Base-by-base conservation (phyloP, 1,284 basidiomycete species). In the Cryptococcus hybrid region DNA sequence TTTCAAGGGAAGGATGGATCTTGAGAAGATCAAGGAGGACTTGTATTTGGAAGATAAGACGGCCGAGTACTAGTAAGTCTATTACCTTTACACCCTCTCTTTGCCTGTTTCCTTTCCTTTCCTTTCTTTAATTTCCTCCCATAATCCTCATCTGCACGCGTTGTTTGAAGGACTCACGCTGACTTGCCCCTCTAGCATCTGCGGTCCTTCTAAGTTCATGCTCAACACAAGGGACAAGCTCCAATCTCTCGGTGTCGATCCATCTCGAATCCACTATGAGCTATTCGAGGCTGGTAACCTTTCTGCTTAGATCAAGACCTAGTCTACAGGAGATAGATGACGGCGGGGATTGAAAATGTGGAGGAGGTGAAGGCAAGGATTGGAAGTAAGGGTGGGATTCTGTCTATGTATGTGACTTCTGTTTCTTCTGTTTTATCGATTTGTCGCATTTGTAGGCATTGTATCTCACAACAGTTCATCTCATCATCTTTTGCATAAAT, bases 181-280 rank as follows among this genome's bases (percentile, higher is more conserved):
- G 34, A 58, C 9, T 11, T 13, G 12, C 12, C 11, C 18, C 34
- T 5, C 34, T 49, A 58, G 59, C 52, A 55, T 71, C 42, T 71
- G 71, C 42, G 71, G 69, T 8, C 71, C 71, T 3, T 59, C 48
- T n/a, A 11, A 39, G 18, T 73, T 71, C 59, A 70, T 71, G 67
- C 47, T 50, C 3, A 59, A 62, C 37, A 59, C 64, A 38, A 30
- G 18, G 12, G 12, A 51, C 15, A 18, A 36, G 30, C 36, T 57
- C 36, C 43, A 40, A 24, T 61, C 56, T 15, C 58, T 70, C 9
- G 68, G 68, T 6, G 64, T 71, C 13, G 62, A 67, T 18, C 48
- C 51, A 9, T 54, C 56, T 8, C 49, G 64, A 37, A 65, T 73
- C 34, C 58, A 65, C 49, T 42, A 62, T 38, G 71, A 71, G 63